These are phyloP conservation scores for Tolypocladium paradoxum DNA, from an alignment of 2,329 filamentous ascomycete genomes.

Conservation along the genomic window DNA sequence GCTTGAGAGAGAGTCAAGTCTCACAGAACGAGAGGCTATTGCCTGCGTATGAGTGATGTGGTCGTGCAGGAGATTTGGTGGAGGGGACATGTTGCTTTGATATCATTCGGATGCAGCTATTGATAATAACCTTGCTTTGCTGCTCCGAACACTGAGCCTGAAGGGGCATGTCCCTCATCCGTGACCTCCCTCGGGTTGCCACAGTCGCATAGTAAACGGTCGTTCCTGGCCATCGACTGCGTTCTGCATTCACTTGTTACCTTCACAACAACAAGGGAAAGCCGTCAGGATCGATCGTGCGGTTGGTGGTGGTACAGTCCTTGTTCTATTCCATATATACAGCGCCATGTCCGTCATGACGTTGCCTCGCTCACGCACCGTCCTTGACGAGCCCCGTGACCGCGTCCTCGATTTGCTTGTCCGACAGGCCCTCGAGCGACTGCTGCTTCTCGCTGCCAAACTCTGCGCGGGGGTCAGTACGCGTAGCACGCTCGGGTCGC, in stretches of 20 bases:
- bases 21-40: neutral
- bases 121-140: neutral
- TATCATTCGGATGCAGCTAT: neutral
- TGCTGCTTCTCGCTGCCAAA: slow-evolving; percentile 47
- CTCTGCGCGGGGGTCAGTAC: slow-evolving; percentile 25
- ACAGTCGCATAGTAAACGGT: neutral
- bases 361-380: neutral
- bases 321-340: neutral
- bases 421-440: slow-evolving; percentile 46
- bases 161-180: neutral
- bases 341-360: neutral
- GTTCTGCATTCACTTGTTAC: neutral
- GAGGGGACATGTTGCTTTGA: neutral
- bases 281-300: neutral
- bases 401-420: slow-evolving; percentile 51
- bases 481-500: neutral
- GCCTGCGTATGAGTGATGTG: neutral
- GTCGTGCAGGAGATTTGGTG: neutral
- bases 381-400: slow-evolving; percentile 43
- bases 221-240: neutral
- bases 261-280: neutral
- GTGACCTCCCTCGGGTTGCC: neutral
- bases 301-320: neutral
- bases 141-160: neutral
- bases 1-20: neutral